Evolutionary conservation across 1,284 basidiomycete species (phyloP).

Genomic region (Cryptococcus depauperatus): DNA sequence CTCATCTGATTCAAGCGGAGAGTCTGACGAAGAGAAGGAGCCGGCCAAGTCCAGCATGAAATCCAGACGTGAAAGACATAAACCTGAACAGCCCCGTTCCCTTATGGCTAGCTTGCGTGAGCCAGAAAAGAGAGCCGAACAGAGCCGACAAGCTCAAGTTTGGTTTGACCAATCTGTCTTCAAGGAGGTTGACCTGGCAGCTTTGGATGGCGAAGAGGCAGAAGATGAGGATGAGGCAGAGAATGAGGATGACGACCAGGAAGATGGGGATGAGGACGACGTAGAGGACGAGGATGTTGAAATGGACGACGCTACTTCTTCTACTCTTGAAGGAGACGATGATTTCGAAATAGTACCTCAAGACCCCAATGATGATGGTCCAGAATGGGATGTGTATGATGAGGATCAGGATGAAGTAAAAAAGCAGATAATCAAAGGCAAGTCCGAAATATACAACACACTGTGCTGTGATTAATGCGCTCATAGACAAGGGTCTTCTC

Average conservation of each 20-base stretch:
- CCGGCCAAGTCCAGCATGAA: neutral
- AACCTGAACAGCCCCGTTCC: slow-evolving; percentile 20
- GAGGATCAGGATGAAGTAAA: slow-evolving; percentile 71
- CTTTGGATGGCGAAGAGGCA: slow-evolving; percentile 48
- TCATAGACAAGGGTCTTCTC: slow-evolving; percentile 68
- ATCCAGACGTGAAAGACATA: slow-evolving; percentile 8
- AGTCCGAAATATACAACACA: slow-evolving; percentile 27
- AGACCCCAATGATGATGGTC: slow-evolving; percentile 54
- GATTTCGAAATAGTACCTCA: slow-evolving; percentile 70
- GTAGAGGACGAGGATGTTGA: slow-evolving; percentile 35
- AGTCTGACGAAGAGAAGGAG: slow-evolving; percentile 30
- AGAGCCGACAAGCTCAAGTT: slow-evolving; percentile 54
- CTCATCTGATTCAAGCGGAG: slow-evolving; percentile 44
- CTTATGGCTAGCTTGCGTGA: slow-evolving; percentile 36
- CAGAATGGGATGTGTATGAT: slow-evolving; percentile 70
- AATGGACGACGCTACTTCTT: slow-evolving; percentile 29
- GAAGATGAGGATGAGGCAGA: slow-evolving; percentile 49
- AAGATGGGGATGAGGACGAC: slow-evolving; percentile 38
- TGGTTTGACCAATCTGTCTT: slow-evolving; percentile 98
- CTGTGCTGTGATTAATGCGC: neutral
- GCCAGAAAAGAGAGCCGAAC: slow-evolving; percentile 35
- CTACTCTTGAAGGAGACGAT: slow-evolving; percentile 31
- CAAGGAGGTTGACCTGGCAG: slow-evolving; percentile 56
- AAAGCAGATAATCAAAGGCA: slow-evolving; percentile 63
- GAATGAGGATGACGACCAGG: slow-evolving; percentile 41